These are phyloP conservation scores for Penicillium hordei DNA, from an alignment of 2,329 filamentous ascomycete genomes.

Conservation along the genomic window DNA sequence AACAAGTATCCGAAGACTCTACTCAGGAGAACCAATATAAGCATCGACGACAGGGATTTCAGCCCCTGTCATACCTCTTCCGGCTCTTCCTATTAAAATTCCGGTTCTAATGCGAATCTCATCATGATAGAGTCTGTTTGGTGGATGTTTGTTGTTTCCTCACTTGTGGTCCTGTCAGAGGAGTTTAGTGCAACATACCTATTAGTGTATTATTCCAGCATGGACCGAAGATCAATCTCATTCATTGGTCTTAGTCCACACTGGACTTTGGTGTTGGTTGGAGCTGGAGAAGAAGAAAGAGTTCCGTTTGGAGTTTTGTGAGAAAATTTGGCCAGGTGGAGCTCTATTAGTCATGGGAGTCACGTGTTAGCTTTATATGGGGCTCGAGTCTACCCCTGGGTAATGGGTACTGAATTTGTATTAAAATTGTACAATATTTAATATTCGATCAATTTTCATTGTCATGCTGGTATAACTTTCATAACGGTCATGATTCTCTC, in stretches of 20 bases:
- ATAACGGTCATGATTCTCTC: neutral
- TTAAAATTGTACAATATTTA: no score
- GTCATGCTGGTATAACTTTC: neutral
- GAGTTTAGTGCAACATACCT: slow-evolving; percentile 5
- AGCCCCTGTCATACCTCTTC: slow-evolving; percentile 46
- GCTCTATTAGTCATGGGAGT: slow-evolving; percentile 11
- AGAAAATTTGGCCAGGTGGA: slow-evolving; percentile 23
- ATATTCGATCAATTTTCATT: neutral
- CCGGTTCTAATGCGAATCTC: slow-evolving; percentile 44
- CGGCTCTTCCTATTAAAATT: slow-evolving; percentile 49
- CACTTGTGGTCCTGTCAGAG: neutral
- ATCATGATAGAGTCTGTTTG: slow-evolving; percentile 38
- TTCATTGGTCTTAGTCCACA: slow-evolving; percentile 8
- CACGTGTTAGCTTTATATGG: slow-evolving; percentile 10
- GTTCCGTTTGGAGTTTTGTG: slow-evolving; percentile 9
- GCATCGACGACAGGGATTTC: slow-evolving; percentile 45
- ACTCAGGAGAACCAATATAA: slow-evolving; percentile 51
- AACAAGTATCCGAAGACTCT: slow-evolving; percentile 22
- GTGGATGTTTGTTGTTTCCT: slow-evolving; percentile 13
- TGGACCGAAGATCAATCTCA: slow-evolving; percentile 1
- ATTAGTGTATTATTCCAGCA: slow-evolving; percentile 6
- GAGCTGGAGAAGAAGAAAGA: slow-evolving; percentile 5
- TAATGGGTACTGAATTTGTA: neutral
- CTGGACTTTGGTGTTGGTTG: slow-evolving; percentile 7
- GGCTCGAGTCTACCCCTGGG: neutral